Evolutionary conservation across 768 basidiomycete genomes (phyloP).

Genomic region (Leucocoprinus birnbaumii): DNA sequence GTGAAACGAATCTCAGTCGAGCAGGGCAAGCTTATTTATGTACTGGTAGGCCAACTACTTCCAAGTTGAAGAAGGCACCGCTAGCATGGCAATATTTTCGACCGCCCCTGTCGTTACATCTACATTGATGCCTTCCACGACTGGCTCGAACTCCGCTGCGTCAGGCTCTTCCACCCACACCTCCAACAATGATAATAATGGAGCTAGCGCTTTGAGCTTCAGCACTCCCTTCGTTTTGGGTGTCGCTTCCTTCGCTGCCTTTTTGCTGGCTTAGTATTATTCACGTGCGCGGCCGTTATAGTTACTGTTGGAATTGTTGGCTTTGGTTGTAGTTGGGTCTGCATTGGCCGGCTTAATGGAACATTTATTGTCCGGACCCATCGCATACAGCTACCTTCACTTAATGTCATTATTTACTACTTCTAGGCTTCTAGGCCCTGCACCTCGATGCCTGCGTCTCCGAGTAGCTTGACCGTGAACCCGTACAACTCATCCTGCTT

Average conservation of each 20-base stretch:
- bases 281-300: background rate
- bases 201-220: background rate
- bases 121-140: constrained; percentile 37
- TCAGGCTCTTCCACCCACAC: constrained; percentile 10
- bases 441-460: no score
- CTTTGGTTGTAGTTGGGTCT: no score
- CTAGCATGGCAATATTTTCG: constrained; percentile 45
- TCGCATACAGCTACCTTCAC: no score
- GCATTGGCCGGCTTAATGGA: no score
- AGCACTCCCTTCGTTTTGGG: background rate
- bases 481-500: no score
- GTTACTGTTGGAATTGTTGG: background rate
- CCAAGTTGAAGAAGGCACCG: constrained; percentile 66
- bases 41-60: constrained; percentile 70
- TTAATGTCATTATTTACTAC: no score
- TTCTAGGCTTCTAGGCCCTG: no score
- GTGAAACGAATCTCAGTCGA: background rate
- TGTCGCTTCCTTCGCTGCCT: background rate
- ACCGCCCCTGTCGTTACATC: constrained; percentile 69
- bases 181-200: constrained; percentile 10
- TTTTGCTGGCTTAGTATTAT: background rate
- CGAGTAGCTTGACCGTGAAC: no score
- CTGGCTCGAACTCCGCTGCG: constrained; percentile 12
- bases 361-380: no score
- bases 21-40: constrained; percentile 4